Conservation (phyloP, 2,329 filamentous ascomycete species). For the Sporothrix schenckii region DNA sequence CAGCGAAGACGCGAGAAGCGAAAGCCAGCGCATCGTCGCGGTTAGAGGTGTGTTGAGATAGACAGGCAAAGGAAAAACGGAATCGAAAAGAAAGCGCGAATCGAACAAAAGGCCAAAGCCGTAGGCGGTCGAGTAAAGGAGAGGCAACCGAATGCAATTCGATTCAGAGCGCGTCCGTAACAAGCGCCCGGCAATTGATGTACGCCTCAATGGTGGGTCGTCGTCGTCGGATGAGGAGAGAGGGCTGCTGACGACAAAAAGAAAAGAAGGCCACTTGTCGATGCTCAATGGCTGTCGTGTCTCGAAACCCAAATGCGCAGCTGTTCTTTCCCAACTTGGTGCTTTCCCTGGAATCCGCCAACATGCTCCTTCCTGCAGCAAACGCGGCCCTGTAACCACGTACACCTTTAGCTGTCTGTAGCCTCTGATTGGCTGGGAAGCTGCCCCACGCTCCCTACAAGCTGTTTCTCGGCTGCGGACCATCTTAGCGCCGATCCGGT, state of each 20-base stretch:
- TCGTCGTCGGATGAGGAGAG: background rate
- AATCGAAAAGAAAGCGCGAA: background rate
- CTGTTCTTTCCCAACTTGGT: constrained; percentile 24
- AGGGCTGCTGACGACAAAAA: background rate
- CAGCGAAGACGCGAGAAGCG: constrained; percentile 65
- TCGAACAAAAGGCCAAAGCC: background rate
- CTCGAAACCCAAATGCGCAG: constrained; percentile 25
- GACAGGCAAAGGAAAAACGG: background rate
- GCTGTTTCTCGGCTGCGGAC: constrained; percentile 27
- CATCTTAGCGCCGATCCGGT: constrained; percentile 32
- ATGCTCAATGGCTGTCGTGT: constrained; percentile 1
- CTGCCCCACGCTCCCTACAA: constrained; percentile 10
- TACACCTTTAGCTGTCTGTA: constrained; percentile 32
- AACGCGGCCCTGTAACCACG: constrained; percentile 34
- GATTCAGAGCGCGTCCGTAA: background rate
- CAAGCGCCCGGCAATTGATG: background rate
- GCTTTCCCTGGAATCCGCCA: constrained; percentile 1
- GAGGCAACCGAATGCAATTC: constrained; percentile 11
- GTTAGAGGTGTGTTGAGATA: background rate
- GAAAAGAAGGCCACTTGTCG: constrained; percentile 8
- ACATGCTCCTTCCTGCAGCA: constrained; percentile 3
- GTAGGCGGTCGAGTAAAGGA: background rate
- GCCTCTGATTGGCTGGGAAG: constrained; percentile 31
- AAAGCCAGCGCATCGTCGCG: constrained; percentile 68
- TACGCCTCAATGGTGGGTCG: background rate